phyloP scores from a whole-genome alignment of 208 protist species.

The Balamuthia mandrillaris region DNA sequence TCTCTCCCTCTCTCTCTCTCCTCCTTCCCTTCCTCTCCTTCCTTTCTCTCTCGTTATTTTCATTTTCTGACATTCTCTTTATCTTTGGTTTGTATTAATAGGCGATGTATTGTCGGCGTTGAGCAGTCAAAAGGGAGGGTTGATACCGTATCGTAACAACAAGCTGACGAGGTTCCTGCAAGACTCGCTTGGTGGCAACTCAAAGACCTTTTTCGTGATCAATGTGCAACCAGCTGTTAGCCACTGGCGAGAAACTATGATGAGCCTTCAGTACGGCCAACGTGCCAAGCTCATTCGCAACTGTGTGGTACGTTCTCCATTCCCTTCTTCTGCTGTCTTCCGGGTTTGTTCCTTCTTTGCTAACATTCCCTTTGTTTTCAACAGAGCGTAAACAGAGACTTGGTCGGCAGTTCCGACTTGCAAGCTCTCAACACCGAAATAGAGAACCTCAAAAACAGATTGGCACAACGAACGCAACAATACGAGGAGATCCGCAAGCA shows the following conservation, averaged over 20 bases:
- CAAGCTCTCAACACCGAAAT: neutral
- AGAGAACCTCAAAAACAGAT: neutral
- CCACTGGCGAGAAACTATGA: slow-evolving; percentile 76
- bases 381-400: slow-evolving; percentile 6
- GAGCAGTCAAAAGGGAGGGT: slow-evolving; percentile 46
- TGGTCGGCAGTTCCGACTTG: slow-evolving; percentile 12
- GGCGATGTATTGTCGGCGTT: slow-evolving; percentile 36
- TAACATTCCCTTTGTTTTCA: no score
- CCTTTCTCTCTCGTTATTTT: neutral
- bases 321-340: no score
- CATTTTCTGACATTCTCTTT: neutral
- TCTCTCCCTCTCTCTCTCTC: no score
- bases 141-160: slow-evolving; percentile 81
- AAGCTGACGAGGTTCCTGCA: slow-evolving; percentile 74
- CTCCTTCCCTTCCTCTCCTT: no score
- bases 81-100: neutral
- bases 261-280: slow-evolving; percentile 74
- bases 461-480: neutral
- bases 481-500: slow-evolving; percentile 22
- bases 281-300: slow-evolving; percentile 82
- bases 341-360: no score
- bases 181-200: slow-evolving; percentile 74
- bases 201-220: slow-evolving; percentile 75
- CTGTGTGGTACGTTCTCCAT: slow-evolving; percentile 48
- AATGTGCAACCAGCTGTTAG: slow-evolving; percentile 70